These are phyloP conservation scores for Metarhizium anisopliae DNA, from an alignment of 2,329 filamentous ascomycete genomes.

Conservation along the genomic window DNA sequence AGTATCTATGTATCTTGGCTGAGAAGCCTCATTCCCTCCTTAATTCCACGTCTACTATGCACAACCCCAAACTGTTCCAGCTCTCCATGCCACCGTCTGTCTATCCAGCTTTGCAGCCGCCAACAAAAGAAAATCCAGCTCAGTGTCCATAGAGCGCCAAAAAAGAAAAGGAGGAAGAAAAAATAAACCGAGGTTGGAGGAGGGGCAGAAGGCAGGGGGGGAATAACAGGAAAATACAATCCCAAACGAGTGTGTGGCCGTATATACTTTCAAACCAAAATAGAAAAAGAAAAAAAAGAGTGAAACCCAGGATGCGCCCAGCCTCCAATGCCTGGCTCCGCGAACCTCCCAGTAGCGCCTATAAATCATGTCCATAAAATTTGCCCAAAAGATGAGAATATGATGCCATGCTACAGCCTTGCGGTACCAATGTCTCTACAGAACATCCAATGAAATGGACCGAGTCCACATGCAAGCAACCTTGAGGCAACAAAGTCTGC, in stretches of 20 bases:
- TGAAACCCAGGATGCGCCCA: slow-evolving; percentile 4
- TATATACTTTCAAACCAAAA: slow-evolving; percentile 1
- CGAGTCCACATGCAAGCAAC: background rate
- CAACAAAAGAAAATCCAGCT: slow-evolving; percentile 5
- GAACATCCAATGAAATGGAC: background rate
- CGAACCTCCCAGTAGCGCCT: slow-evolving; percentile 4
- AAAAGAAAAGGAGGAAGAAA: background rate
- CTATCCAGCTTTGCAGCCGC: slow-evolving; percentile 7
- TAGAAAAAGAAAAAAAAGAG: slow-evolving; percentile 3
- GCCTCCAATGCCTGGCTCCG: background rate
- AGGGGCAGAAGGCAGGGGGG: background rate
- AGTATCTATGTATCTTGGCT: background rate
- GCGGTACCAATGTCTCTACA: background rate
- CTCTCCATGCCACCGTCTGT: slow-evolving; percentile 1
- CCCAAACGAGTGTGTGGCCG: slow-evolving; percentile 3
- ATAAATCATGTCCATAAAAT: slow-evolving; percentile 1
- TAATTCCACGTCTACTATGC: slow-evolving; percentile 1
- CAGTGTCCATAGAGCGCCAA: slow-evolving; percentile 1
- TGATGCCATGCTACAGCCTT: background rate
- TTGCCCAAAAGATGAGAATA: background rate
- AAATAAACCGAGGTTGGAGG: background rate
- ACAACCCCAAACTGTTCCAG: background rate
- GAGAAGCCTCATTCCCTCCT: slow-evolving; percentile 1
- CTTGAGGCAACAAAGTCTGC: background rate
- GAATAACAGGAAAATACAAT: slow-evolving; percentile 1